Base-by-base conservation (phyloP, 2,329 filamentous ascomycete species). In the Cladosporium austrohemisphaericum region DNA sequence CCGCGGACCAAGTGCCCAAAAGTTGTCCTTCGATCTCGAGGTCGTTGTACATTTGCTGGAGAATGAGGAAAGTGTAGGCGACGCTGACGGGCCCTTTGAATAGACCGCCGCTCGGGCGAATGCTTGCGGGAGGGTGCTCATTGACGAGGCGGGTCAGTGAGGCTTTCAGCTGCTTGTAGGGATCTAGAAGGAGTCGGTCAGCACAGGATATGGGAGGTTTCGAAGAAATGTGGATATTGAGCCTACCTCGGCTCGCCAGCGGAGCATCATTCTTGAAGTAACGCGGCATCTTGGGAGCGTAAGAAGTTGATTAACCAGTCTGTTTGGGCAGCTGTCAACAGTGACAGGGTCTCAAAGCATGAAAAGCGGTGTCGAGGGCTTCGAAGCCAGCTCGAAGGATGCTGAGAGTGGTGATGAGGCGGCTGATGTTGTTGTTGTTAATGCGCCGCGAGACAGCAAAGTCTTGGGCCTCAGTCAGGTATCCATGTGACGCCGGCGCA, bases 61-160 rank as follows among this genome's bases (percentile, higher is more conserved):
- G 69, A 16, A 73, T 66, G 53, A 75, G 72, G 61, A 77, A 75
- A 25, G 73, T 66, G 56, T 73, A 76, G 22, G 74, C 73, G 33
- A 77, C 68, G 40, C 68, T 71, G 37, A 74, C 71, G 7, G 74
- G 72, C 13, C 74, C 74, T 61, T 75, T 72, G 64, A 74, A 76
- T 22, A 77, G 66, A 18, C 74, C 74, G 31, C 74, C 74, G 37
- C 70, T 68, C 8, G 73, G 72, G 23, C 65, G 65, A 38, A 76
- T 60, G 35, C 66, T 63, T 36, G 73, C 68, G 16, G 74, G 74
- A 36, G 74, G 74, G 55, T 74, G 62, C 9, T 74, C 66, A 41
- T 65, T 72, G 36, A 76, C 69, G 31, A 77, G 67, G 51, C 74
- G 72, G 25, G 69, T 70, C 43, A 77, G 65, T 13, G 73, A 76